A percentile compares a stretch with the other conserved stretches of the same genome.
Evolutionary conservation across 139 green algal genomes (phyloP).

Genomic region (Trebouxia sp.): DNA sequence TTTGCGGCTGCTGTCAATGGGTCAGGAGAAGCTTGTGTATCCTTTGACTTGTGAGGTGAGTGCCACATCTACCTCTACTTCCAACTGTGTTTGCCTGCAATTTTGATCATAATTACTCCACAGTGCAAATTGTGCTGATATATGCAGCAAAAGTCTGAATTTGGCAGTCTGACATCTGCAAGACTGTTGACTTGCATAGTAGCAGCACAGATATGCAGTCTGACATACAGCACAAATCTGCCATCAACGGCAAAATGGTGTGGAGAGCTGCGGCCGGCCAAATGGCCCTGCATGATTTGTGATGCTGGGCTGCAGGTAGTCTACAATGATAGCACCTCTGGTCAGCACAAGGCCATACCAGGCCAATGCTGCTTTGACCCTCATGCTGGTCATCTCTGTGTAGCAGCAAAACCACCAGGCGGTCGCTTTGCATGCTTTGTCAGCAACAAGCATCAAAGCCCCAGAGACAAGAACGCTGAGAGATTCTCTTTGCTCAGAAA

Average conservation of each 20-base stretch:
- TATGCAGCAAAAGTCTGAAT: too few relatives aligned
- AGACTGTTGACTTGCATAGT: not conserved
- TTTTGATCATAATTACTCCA: too few relatives aligned
- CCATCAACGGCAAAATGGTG: too few relatives aligned
- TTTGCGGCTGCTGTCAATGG: constrained; percentile 39
- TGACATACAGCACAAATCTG: too few relatives aligned
- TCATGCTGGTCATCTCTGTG: constrained; percentile 35
- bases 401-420: not conserved
- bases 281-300: too few relatives aligned
- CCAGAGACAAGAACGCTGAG: constrained; percentile 36
- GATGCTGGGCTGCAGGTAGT: constrained; percentile 14
- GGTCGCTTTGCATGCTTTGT: constrained; percentile 36
- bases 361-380: constrained; percentile 48
- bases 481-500: constrained; percentile 44
- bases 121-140: too few relatives aligned
- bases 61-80: too few relatives aligned
- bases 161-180: not conserved
- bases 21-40: constrained; percentile 42
- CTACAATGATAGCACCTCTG: constrained; percentile 23
- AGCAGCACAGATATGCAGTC: too few relatives aligned
- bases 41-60: constrained; percentile 35
- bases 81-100: too few relatives aligned
- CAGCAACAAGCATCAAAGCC: not conserved
- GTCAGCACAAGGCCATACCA: constrained; percentile 1
- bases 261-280: too few relatives aligned